Evolutionary conservation across 768 basidiomycete genomes (phyloP).

Genomic region (Pisolithus sp.): DNA sequence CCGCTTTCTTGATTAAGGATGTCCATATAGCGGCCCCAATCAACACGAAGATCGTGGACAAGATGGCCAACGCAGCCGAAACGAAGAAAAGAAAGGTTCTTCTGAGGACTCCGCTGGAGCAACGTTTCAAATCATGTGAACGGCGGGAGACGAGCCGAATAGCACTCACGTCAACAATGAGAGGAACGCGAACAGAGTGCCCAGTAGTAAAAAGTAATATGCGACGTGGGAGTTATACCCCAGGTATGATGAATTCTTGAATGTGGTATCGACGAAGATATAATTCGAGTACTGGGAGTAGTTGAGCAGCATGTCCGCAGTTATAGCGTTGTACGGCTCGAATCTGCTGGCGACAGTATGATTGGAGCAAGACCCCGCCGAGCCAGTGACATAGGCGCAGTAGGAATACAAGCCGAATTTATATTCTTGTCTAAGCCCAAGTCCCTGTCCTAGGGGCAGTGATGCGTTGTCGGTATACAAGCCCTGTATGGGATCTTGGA

Average conservation of each 20-base stretch:
- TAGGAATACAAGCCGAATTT: slow-evolving; percentile 77
- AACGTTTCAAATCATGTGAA: slow-evolving; percentile 1
- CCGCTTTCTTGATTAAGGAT: slow-evolving; percentile 56
- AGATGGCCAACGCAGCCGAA: slow-evolving; percentile 55
- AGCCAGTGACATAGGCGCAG: slow-evolving; percentile 62
- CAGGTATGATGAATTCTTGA: slow-evolving; percentile 55
- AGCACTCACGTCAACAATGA: slow-evolving; percentile 59
- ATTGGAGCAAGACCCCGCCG: slow-evolving; percentile 60
- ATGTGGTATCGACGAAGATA: slow-evolving; percentile 48
- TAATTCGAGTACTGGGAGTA: slow-evolving; percentile 50
- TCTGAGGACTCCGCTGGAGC: slow-evolving; percentile 57
- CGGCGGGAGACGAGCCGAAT: slow-evolving; percentile 2
- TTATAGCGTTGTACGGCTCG: slow-evolving; percentile 57
- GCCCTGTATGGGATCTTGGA: slow-evolving; percentile 51
- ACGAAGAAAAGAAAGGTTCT: slow-evolving; percentile 60
- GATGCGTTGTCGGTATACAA: slow-evolving; percentile 65
- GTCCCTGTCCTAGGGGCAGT: slow-evolving; percentile 46
- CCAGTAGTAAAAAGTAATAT: slow-evolving; percentile 70
- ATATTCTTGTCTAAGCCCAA: slow-evolving; percentile 66
- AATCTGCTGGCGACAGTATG: slow-evolving; percentile 52
- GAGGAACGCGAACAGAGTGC: slow-evolving; percentile 58
- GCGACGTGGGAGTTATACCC: slow-evolving; percentile 61
- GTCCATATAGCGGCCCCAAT: slow-evolving; percentile 77
- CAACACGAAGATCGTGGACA: slow-evolving; percentile 57
- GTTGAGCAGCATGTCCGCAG: slow-evolving; percentile 61